Conservation (phyloP, 805 yeast species). For the Spathaspora arborariae region DNA sequence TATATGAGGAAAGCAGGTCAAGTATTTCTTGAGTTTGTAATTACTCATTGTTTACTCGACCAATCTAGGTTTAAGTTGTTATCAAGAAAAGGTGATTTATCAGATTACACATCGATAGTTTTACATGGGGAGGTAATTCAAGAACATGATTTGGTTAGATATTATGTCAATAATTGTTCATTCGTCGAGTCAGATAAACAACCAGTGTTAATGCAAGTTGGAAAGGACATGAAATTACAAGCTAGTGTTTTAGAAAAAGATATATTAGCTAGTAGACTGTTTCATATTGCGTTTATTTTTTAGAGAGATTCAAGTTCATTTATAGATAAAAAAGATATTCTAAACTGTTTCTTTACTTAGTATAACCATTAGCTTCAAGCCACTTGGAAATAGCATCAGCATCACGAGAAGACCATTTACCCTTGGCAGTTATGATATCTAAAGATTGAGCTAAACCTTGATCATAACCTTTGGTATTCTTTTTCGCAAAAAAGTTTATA, state of each 20-base stretch:
- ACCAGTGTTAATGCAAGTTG: conserved; percentile 12
- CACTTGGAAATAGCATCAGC: conserved; percentile 42
- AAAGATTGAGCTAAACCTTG: conserved; percentile 63
- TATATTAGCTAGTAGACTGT: conserved; percentile 34
- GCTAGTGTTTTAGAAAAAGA: conserved; percentile 32
- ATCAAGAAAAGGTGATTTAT: conserved; percentile 1
- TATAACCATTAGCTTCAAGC: conserved; percentile 39
- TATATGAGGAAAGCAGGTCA: conserved; percentile 41
- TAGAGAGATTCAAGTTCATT: conserved; percentile 14
- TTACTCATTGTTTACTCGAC: conserved; percentile 14
- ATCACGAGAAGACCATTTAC: conserved; percentile 59
- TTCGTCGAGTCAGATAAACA: conserved; percentile 25
- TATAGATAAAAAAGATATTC: not conserved
- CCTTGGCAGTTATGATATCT: conserved; percentile 55
- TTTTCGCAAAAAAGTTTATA: conserved; percentile 46
- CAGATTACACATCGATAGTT: conserved; percentile 14
- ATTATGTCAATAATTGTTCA: conserved; percentile 39
- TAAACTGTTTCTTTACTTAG: conserved; percentile 7
- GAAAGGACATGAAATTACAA: conserved; percentile 14
- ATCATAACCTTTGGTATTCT: conserved; percentile 60
- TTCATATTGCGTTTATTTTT: conserved; percentile 38
- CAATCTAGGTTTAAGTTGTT: conserved; percentile 5
- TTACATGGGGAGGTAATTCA: conserved; percentile 41
- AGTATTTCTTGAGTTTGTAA: conserved; percentile 20
- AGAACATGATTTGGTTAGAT: conserved; percentile 47